Base-by-base conservation (phyloP, 495 filamentous ascomycete genomes). In the Aspergillus campestris region DNA sequence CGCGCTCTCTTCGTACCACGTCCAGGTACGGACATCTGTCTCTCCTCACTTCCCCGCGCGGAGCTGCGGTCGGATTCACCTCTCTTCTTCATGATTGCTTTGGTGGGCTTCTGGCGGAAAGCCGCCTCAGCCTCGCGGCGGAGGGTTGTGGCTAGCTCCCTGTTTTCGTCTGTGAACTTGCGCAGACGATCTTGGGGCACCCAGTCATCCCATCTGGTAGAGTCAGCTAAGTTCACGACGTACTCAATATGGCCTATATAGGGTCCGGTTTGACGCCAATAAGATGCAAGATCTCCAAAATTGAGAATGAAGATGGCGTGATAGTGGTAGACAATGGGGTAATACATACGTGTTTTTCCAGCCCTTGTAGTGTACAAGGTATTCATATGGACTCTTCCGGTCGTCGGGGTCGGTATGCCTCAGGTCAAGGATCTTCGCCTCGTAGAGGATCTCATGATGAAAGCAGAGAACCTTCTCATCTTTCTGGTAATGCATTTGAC, bases 381-480 rank as follows among this genome's bases (percentile, higher is more conserved):
- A 98, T 59, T 86, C 80, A 48, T 76, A 84, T 34, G 81, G 75
- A 38, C 82, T 86, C 55, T 84, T 85, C 64, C 82, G 82, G 64
- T 87, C 82, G 15, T 77, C 78, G 8, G 73, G 69, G 34, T 85
- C 72, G 37, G 76, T 74, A 42, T 80, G 75, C 44, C 74, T 75
- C 30, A 77, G 63, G 35, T 96, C 91, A 31, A 95, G 71, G 34
- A 98, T 83, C 67, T 96, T 96, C 47, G 92, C 91, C 66, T 98
- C 92, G 60, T 98, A 98, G 12, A 98, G 78, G 58, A 97, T 80
- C 48, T 95, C 89, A 64, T 88, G 85, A 61, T 98, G 92, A 56
- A 98, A 98, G 69, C 92, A 98, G 14, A 98, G 79, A 33, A 94
- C 91, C 55, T 82, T 85, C 70, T 98, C 92, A 56, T 96, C 89